phyloP scores from a whole-genome alignment of 2,329 filamentous ascomycete species.

The Pseudovirgaria hyperparasitica region DNA sequence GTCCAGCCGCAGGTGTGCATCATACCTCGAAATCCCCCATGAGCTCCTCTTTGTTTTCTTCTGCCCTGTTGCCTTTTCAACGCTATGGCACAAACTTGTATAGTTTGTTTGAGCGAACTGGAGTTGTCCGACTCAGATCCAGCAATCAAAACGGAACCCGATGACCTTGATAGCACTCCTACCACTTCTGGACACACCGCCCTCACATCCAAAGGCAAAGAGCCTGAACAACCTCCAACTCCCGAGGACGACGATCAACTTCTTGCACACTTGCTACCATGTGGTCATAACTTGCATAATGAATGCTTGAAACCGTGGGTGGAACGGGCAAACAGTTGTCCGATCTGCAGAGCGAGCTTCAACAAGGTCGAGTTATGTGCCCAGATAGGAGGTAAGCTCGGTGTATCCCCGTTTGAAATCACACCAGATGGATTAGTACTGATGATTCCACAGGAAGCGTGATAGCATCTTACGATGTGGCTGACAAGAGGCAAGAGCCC shows the following conservation, averaged over 20 bases:
- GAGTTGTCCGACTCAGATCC: conserved; percentile 40
- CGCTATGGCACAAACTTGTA: conserved; percentile 59
- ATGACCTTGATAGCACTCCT: no score
- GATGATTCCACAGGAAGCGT: conserved; percentile 34
- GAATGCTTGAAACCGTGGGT: conserved; percentile 89
- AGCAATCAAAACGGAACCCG: no score
- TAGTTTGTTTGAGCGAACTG: conserved; percentile 60
- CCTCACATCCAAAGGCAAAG: not conserved
- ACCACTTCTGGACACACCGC: not conserved
- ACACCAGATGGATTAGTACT: not conserved
- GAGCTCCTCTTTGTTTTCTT: no score
- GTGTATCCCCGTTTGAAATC: conserved; percentile 3
- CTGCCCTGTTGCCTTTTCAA: no score
- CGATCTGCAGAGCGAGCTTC: conserved; percentile 87
- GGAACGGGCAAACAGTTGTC: conserved; percentile 92
- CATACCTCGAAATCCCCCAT: conserved; percentile 12
- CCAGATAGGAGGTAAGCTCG: conserved; percentile 59
- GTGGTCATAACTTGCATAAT: conserved; percentile 86
- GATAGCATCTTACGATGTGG: conserved; percentile 49
- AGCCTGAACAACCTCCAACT: conserved; percentile 17
- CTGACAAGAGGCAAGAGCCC: conserved; percentile 78
- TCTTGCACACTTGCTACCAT: conserved; percentile 56
- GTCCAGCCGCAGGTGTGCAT: no score
- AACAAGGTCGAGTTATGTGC: conserved; percentile 79
- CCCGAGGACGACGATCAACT: conserved; percentile 31